These are phyloP conservation scores for Allomyces macrogynus DNA, from an alignment of 192 early-diverging fungal species.

Conservation along the genomic window DNA sequence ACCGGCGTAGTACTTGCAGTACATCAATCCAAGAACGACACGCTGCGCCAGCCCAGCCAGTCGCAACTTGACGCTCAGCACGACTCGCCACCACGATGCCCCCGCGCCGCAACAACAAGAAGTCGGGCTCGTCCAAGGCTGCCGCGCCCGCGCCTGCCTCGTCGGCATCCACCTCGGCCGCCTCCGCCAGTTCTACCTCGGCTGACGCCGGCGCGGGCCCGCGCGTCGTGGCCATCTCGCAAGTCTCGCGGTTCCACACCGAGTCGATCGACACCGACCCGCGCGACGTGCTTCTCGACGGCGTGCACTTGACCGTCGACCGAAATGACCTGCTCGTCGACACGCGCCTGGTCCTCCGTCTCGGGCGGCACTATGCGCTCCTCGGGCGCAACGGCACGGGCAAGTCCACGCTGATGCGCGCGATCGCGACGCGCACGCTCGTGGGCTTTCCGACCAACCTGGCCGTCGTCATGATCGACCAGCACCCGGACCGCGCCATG, in stretches of 20 bases:
- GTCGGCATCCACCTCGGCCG: background rate
- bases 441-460: conserved; percentile 40
- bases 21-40: too few relatives aligned
- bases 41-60: too few relatives aligned
- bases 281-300: background rate
- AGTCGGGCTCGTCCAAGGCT: background rate
- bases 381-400: conserved; percentile 66
- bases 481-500: background rate
- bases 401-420: conserved; percentile 69
- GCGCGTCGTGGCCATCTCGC: background rate
- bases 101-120: too few relatives aligned
- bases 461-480: background rate
- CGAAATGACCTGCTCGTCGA: background rate
- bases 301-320: background rate
- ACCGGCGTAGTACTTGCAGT: too few relatives aligned
- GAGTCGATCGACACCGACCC: background rate
- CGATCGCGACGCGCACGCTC: conserved; percentile 63
- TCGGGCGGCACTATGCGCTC: conserved; percentile 66
- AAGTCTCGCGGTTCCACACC: background rate
- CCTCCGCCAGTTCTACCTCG: background rate
- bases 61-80: too few relatives aligned
- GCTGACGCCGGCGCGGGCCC: background rate
- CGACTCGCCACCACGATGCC: too few relatives aligned
- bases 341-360: conserved; percentile 33
- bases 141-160: background rate